phyloP scores from a whole-genome alignment of 768 basidiomycete species.

The Tricholoma saponaceum region DNA sequence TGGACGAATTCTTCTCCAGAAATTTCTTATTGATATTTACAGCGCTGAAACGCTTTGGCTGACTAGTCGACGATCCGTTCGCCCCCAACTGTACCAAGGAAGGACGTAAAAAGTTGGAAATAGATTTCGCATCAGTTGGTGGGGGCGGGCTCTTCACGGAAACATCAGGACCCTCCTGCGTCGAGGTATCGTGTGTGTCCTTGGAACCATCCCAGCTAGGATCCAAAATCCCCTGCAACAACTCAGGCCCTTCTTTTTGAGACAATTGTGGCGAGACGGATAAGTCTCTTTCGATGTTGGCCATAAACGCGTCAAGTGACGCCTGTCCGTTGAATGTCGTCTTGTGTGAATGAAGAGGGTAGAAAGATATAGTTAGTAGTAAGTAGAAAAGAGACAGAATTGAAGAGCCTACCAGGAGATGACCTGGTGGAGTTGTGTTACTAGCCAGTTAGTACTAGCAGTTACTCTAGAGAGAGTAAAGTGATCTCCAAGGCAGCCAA shows the following conservation, averaged over 20 bases:
- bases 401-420: conserved; percentile 20
- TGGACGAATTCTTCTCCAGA: conserved; percentile 80
- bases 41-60: conserved; percentile 82
- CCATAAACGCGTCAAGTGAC: conserved; percentile 82
- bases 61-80: conserved; percentile 36
- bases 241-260: conserved; percentile 32
- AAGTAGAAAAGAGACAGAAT: neutral
- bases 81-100: conserved; percentile 45
- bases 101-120: conserved; percentile 31
- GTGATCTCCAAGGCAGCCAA: conserved; percentile 11
- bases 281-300: conserved; percentile 51
- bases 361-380: neutral
- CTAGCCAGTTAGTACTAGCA: too few species aligned
- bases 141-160: conserved; percentile 17
- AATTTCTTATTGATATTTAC: conserved; percentile 97
- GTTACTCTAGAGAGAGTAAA: conserved; percentile 19
- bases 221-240: conserved; percentile 23
- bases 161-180: conserved; percentile 1
- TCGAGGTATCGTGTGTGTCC: conserved; percentile 2
- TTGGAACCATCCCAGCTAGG: conserved; percentile 20
- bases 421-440: conserved; percentile 32
- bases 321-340: conserved; percentile 38
- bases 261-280: conserved; percentile 41
- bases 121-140: conserved; percentile 21
- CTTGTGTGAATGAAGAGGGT: conserved; percentile 17